phyloP scores from a whole-genome alignment of 75 land plant species.

The Ceratopteris richardii region DNA sequence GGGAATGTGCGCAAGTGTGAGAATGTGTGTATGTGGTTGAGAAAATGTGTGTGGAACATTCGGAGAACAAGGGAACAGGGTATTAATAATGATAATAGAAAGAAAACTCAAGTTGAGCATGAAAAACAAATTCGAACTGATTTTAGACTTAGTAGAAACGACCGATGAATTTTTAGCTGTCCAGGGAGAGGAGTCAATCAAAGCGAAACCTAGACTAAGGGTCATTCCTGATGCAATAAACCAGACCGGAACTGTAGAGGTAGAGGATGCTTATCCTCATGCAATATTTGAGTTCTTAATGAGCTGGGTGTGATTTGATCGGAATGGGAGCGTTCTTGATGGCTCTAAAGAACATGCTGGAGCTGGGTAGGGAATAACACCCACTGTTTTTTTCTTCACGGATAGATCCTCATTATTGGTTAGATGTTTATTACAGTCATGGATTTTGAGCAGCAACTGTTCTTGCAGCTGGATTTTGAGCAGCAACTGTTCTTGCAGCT shows the following conservation, averaged over 20 bases:
- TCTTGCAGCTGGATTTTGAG: too few relatives aligned
- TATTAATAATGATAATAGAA: slow-evolving; percentile 2
- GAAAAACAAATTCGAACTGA: slow-evolving; percentile 15
- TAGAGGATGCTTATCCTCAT: slow-evolving; percentile 15
- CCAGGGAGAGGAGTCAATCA: slow-evolving; percentile 14
- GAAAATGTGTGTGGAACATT: slow-evolving; percentile 6
- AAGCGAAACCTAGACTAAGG: slow-evolving; percentile 14
- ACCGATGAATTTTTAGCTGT: slow-evolving; percentile 13
- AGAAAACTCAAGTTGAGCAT: slow-evolving; percentile 6
- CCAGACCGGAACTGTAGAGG: slow-evolving; percentile 5
- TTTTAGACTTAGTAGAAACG: slow-evolving; percentile 18
- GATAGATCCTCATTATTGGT: too few relatives aligned
- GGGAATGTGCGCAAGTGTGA: too few relatives aligned
- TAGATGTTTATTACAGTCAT: too few relatives aligned
- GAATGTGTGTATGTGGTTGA: too few relatives aligned
- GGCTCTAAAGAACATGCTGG: too few relatives aligned
- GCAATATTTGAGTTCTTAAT: slow-evolving; percentile 1
- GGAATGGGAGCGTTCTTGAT: too few relatives aligned
- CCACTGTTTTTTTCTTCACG: too few relatives aligned
- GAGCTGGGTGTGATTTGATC: background rate
- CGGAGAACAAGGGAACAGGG: slow-evolving; percentile 5
- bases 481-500: too few relatives aligned
- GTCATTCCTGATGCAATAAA: slow-evolving; percentile 20
- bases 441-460: too few relatives aligned
- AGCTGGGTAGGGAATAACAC: too few relatives aligned